Evolutionary conservation across 305 asterid species (phyloP), one percentile per base, ranked within the genome.

Genomic region (Ruellia speciosa): DNA sequence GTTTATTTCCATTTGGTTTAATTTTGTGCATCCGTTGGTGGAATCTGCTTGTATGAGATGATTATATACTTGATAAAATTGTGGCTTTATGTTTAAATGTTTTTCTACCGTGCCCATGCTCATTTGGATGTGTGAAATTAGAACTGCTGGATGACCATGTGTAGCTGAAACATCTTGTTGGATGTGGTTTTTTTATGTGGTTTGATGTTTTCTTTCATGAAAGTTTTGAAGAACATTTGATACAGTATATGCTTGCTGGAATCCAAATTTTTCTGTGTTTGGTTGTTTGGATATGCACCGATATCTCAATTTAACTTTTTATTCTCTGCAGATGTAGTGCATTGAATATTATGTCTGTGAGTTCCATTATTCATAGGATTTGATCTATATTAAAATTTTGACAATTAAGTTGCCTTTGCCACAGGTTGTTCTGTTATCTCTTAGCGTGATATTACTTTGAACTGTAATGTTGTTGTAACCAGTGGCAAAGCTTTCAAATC

Each of bases 61-160:
- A 9, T 49, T 43, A 14, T 12, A 13, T 54, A 37, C 40, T 69
- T 52, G 62, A 58, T 63, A 47, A 15, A 46, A 55, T 48, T 63
- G 66, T 14, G 14, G 24, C 18, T 39, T 45, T 52, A 4, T 9
- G 39, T 37, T 56, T 24, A 17, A 0, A 43, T 53, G 14, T 47
- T 54, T 24, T 24, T 24, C 31, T 24, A 24, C 31, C 31, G 31
- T 24, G 31, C 31, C 31, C 31, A 24, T 24, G 31, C 40, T 47
- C 16, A 53, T 49, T 52, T 28, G 14, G 75, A 57, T 64, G 47
- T 45, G 14, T 66, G 65, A 43, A 58, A 52, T 43, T 58, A 14
- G 15, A 54, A 54, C 58, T 53, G 13, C 54, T 64, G 20, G 12
- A 65, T 70, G n/a, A 63, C 24, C 51, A 8, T 54, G 20, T 59